These are phyloP conservation scores for Aureobasidium leucospermi DNA, from an alignment of 2,329 filamentous ascomycete genomes.

Conservation along the genomic window DNA sequence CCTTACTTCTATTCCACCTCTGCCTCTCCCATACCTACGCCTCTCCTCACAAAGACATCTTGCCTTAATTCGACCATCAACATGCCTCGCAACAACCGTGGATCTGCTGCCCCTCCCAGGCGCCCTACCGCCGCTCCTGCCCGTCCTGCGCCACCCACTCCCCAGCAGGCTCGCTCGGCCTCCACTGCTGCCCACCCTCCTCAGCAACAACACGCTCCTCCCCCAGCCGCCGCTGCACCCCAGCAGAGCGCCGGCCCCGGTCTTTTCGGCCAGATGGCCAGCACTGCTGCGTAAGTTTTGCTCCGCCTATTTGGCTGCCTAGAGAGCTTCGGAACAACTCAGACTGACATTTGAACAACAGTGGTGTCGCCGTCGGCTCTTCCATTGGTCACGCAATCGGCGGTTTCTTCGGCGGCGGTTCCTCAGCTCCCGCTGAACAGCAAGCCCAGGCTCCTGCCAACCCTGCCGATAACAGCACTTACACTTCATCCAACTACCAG, in stretches of 20 bases:
- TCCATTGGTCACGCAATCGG: conserved; percentile 93
- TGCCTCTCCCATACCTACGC: not conserved
- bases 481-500: conserved; percentile 29
- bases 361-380: conserved; percentile 92
- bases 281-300: conserved; percentile 82
- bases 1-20: not conserved
- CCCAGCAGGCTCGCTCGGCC: conserved; percentile 46
- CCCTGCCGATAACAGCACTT: conserved; percentile 29
- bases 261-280: conserved; percentile 93
- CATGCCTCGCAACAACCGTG: conserved; percentile 44
- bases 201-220: conserved; percentile 44
- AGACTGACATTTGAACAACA: conserved; percentile 35
- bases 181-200: conserved; percentile 42
- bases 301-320: conserved; percentile 9
- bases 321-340: not conserved
- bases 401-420: conserved; percentile 70
- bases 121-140: conserved; percentile 38
- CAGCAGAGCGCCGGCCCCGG: conserved; percentile 61
- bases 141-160: conserved; percentile 58
- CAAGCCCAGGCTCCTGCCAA: conserved; percentile 36
- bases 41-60: not conserved
- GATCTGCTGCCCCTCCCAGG: conserved; percentile 37
- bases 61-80: conserved; percentile 17
- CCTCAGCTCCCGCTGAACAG: conserved; percentile 46
- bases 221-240: conserved; percentile 31